Conservation (phyloP, 2,329 filamentous ascomycete genomes). For the Didymella exigua region DNA sequence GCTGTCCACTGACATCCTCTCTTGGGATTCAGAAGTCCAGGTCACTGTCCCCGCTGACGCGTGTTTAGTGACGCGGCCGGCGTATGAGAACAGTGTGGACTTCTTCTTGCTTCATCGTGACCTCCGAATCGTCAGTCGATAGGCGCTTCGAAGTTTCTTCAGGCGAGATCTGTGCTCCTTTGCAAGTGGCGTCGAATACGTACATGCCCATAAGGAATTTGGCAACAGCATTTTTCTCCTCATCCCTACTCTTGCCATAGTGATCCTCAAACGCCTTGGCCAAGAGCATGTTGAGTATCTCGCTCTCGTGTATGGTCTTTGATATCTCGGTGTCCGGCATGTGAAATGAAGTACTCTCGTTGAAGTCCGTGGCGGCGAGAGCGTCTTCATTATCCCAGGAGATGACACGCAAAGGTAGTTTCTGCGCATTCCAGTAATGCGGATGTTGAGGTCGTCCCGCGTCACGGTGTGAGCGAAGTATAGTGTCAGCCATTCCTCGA, state of each 20-base stretch:
- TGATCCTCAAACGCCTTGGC: slow-evolving; percentile 29
- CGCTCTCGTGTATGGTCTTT: slow-evolving; percentile 15
- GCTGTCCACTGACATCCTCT: no score
- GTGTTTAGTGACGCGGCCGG: no score
- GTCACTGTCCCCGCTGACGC: no score
- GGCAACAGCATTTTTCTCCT: slow-evolving; percentile 29
- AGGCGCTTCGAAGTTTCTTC: slow-evolving; percentile 7
- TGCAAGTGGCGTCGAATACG: slow-evolving; percentile 21
- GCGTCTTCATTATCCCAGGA: slow-evolving; percentile 26
- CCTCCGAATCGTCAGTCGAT: slow-evolving; percentile 17
- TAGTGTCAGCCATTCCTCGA: slow-evolving; percentile 23
- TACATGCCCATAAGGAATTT: slow-evolving; percentile 25
- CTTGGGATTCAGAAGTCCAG: no score
- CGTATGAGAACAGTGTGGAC: no score
- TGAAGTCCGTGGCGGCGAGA: slow-evolving; percentile 34
- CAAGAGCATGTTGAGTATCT: slow-evolving; percentile 25
- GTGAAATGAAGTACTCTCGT: slow-evolving; percentile 15
- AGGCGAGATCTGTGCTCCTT: background rate
- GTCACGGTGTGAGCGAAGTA: slow-evolving; percentile 20
- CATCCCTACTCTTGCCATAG: slow-evolving; percentile 24
- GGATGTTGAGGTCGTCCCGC: slow-evolving; percentile 25
- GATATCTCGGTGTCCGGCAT: slow-evolving; percentile 1
- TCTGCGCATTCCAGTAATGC: slow-evolving; percentile 28
- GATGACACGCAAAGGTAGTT: slow-evolving; percentile 25
- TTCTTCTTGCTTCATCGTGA: background rate